Evolutionary conservation across 352 stramenopile genomes (phyloP).

Genomic region (Globisporangium splendens): DNA sequence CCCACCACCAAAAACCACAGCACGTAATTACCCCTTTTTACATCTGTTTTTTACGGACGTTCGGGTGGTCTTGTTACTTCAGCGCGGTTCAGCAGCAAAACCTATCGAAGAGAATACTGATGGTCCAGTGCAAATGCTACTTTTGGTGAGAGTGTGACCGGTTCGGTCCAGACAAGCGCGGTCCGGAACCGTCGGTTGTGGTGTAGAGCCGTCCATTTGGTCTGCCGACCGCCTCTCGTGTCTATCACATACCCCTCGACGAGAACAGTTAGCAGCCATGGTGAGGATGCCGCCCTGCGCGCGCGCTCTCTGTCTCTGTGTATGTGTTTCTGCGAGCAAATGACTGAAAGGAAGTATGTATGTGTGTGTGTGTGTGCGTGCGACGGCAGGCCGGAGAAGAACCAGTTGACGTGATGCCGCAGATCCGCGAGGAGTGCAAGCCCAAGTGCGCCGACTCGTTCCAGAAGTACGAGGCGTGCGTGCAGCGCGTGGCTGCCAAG

Average conservation of each 20-base stretch:
- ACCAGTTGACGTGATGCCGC: conserved; percentile 91
- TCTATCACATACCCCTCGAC: conserved; percentile 7
- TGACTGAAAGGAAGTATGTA: too few relatives aligned
- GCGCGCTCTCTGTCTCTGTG: neutral
- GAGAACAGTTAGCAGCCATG: conserved; percentile 17
- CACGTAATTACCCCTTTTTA: conserved; percentile 14
- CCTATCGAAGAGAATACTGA: conserved; percentile 14
- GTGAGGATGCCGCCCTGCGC: conserved; percentile 5
- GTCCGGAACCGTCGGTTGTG: conserved; percentile 18
- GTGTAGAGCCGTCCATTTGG: conserved; percentile 45
- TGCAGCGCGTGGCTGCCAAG: conserved; percentile 89
- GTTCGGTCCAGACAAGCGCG: conserved; percentile 11
- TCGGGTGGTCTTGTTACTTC: conserved; percentile 14
- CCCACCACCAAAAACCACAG: conserved; percentile 12
- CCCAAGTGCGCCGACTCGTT: conserved; percentile 87
- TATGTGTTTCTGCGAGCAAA: neutral
- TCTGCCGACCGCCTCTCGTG: neutral
- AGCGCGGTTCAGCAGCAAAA: neutral
- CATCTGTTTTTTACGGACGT: neutral
- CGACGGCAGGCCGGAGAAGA: conserved; percentile 61
- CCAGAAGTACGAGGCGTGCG: conserved; percentile 90
- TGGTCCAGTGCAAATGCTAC: conserved; percentile 13
- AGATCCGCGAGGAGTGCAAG: conserved; percentile 90
- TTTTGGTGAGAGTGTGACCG: conserved; percentile 7
- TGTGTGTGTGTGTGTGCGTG: neutral